Evolutionary conservation across 257 asterid genomes (phyloP), one percentile per base, ranked within the genome.

Genomic region (Verbena officinalis): DNA sequence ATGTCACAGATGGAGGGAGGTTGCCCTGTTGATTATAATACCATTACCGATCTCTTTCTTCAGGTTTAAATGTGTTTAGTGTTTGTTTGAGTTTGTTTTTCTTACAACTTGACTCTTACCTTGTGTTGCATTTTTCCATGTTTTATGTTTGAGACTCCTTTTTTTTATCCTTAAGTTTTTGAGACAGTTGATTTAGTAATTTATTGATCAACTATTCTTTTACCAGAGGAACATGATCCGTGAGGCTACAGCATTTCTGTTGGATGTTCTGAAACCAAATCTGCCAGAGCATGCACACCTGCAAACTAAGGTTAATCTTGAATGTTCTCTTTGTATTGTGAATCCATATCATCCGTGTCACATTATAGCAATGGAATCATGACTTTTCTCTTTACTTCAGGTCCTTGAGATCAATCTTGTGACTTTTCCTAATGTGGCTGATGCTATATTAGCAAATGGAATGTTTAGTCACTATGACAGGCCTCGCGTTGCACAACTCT

Each of bases 1-100:
- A 90, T 94, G 99, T 94, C 99, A 60, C 99, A 94, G 86, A 94
- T 94, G 99, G 99, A 94, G 77, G 98, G 99, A 67, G 98, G 99
- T 15, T 94, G 99, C 60, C 99, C 99, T 5, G 83, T 94, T 73
- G 99, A 94, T 77, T 94, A 86, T 88, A 94, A 94, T 74, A 94
- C 99, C 62, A 94, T 94, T 62, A 91, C 98, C 0, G 99, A 94
- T 83, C 95, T 94, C 65, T 94, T 94, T 77, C 98, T 94, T 66
- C 99, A 94, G 98, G 99, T 90, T 31, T 71, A 71, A 19, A 50
- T 65, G 23, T 34, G 16, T 22, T n/a, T 22, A 23, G 55, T 59
- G 24, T 40, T 33, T 24, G 51, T 52, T 30, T 72, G 36, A 61
- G 57, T 31, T 30, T 38, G 34, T 53, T 52, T 19, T 40, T 6